Conservation (phyloP, 495 filamentous ascomycete species). For the Pyronema domesticum region DNA sequence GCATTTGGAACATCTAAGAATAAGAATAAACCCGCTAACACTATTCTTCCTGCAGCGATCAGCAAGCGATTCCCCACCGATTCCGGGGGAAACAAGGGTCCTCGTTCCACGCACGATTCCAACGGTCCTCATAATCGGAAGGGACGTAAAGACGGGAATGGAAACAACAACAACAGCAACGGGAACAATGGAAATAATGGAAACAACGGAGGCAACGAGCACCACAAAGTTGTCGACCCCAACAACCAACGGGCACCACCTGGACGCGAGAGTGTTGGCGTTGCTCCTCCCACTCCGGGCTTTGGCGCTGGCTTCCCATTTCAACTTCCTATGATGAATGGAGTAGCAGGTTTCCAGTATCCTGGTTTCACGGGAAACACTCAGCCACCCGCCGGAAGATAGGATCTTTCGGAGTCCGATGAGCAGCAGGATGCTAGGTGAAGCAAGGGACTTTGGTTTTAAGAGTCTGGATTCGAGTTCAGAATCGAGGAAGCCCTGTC, state of each 20-base stretch:
- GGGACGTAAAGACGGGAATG: slow-evolving; percentile 9
- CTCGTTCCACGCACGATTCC: slow-evolving; percentile 21
- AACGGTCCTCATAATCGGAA: neutral
- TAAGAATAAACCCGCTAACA: slow-evolving; percentile 6
- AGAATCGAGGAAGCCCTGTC: too few species aligned
- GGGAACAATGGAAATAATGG: slow-evolving; percentile 15
- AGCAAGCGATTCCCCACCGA: slow-evolving; percentile 25
- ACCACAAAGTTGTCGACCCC: slow-evolving; percentile 11
- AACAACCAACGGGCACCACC: slow-evolving; percentile 9
- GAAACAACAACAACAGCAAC: slow-evolving; percentile 10
- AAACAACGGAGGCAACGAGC: slow-evolving; percentile 17
- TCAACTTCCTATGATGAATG: slow-evolving; percentile 15
- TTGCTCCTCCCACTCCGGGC: slow-evolving; percentile 22
- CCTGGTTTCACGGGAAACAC: neutral
- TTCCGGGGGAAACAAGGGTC: slow-evolving; percentile 23
- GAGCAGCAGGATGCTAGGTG: too few species aligned
- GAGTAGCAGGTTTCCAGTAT: neutral
- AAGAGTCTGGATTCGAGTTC: too few species aligned
- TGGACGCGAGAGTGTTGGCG: slow-evolving; percentile 22
- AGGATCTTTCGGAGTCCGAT: neutral
- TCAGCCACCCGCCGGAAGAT: neutral
- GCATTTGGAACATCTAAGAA: neutral
- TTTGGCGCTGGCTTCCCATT: slow-evolving; percentile 24
- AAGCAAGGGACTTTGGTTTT: too few species aligned
- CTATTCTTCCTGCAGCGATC: slow-evolving; percentile 13